phyloP scores from a whole-genome alignment of 2,329 filamentous ascomycete species.

The Emericellopsis atlantica region DNA sequence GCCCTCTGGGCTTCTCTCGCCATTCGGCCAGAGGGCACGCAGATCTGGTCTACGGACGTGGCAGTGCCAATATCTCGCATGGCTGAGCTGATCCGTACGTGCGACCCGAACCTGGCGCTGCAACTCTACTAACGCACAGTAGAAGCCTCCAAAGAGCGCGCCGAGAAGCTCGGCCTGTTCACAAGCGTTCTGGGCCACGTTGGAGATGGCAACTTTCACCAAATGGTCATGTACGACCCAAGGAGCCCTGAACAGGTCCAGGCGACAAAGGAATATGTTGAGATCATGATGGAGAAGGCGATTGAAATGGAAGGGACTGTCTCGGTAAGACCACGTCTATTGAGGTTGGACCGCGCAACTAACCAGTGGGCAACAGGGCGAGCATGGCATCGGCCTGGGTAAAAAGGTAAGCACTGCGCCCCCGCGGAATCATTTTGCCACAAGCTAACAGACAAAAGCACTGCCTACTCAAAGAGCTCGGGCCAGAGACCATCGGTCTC shows the following conservation, averaged over 20 bases:
- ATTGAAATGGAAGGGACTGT: slow-evolving; percentile 79
- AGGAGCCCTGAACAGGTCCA: slow-evolving; percentile 37
- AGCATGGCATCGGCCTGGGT: slow-evolving; percentile 73
- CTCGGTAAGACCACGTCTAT: slow-evolving; percentile 25
- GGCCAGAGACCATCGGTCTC: slow-evolving; percentile 47
- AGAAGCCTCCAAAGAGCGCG: slow-evolving; percentile 51
- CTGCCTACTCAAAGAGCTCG: slow-evolving; percentile 50
- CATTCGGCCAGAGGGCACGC: slow-evolving; percentile 49
- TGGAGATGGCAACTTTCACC: slow-evolving; percentile 70
- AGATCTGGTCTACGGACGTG: slow-evolving; percentile 78
- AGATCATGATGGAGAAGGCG: slow-evolving; percentile 74
- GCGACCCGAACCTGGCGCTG: slow-evolving; percentile 47
- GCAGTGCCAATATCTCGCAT: slow-evolving; percentile 68
- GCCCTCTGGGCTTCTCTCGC: slow-evolving; percentile 73
- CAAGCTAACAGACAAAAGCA: slow-evolving; percentile 9
- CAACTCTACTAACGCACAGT: slow-evolving; percentile 20
- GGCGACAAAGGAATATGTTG: slow-evolving; percentile 46
- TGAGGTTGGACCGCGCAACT: slow-evolving; percentile 53
- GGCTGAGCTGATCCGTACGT: slow-evolving; percentile 55
- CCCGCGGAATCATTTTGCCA: neutral
- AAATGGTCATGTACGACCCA: slow-evolving; percentile 38
- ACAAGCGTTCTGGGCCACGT: slow-evolving; percentile 56
- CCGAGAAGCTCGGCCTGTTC: slow-evolving; percentile 27
- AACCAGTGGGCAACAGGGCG: slow-evolving; percentile 62
- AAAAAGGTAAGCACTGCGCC: slow-evolving; percentile 51